Base-by-base conservation (phyloP, 495 filamentous ascomycete species). In the Hyaloscypha finlandica region DNA sequence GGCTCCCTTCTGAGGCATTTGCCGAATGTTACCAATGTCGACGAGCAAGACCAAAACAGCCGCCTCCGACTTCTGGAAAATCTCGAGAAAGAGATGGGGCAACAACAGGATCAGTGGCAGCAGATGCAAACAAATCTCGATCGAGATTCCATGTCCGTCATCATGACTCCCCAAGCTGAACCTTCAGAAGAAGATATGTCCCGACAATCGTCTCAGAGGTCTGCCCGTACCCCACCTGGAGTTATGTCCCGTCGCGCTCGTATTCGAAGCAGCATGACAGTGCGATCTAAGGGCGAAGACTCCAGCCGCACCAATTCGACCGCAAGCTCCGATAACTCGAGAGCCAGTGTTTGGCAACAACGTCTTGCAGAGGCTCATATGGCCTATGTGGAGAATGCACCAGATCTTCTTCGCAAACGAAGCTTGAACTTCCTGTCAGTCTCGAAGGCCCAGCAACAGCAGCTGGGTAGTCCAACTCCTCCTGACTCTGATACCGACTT, bases 41-140 rank as follows among this genome's bases (percentile, higher is more conserved):
- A 31, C 74, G 78, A 29, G 6, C 52, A 69, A 37, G 58, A 64
- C 11, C 30, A 30, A 29, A 51, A 58, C 22, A 25, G 42, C 31
- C 55, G 70, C 32, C 69, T 82, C 19, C 77, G 74, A 12, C 73
- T 86, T 0, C 74, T 86, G 6, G 79, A 82, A 66, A 80, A 83
- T 62, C 70, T 86, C 0, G 84, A 86, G 63, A 77, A 76, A 61
- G 84, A 86, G 70, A 84, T 85, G 79, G 82, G 81, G 1, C 68
- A 77, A 42, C 77, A 84, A 68, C 80, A 81, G 61, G 76, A 78
- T 32, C 78, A 82, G 60, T 85, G 83, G 84, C 76, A 80, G 65
- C 76, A 79, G 58, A 75, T 83, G 64, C 80, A 81, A 63, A 75
- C 76, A n/a, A 79, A 81, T 39, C 67, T 83, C 37, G 67, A 74